A percentile compares a stretch with the other conserved stretches of the same genome.
Evolutionary conservation across 352 stramenopile species (phyloP).

Genomic region (Globisporangium camurandrum): DNA sequence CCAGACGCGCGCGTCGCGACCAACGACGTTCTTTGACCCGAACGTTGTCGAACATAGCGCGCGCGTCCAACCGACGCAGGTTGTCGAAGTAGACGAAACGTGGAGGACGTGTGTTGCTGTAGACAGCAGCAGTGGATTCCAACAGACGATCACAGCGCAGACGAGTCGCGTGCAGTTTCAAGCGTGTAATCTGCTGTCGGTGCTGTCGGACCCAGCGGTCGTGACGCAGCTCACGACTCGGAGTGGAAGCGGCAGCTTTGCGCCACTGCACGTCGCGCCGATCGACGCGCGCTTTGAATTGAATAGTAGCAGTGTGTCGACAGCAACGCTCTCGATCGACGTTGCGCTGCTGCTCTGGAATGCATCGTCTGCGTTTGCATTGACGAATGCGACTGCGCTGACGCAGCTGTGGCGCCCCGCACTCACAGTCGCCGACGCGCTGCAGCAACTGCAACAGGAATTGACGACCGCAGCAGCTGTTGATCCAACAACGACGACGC

Average conservation of each 20-base stretch:
- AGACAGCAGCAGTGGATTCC: too few relatives aligned
- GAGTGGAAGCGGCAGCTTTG: not conserved
- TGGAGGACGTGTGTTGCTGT: conserved; percentile 22
- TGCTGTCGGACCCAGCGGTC: conserved; percentile 19
- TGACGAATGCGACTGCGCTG: conserved; percentile 31
- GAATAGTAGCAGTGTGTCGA: conserved; percentile 21
- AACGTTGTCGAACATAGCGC: conserved; percentile 39
- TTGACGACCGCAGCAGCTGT: not conserved
- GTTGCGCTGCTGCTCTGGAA: conserved; percentile 30
- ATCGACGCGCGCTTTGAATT: conserved; percentile 48
- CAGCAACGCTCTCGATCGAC: conserved; percentile 23
- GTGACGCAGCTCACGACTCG: too few relatives aligned
- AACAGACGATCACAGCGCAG: conserved; percentile 17
- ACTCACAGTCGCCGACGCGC: conserved; percentile 10
- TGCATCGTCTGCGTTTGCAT: conserved; percentile 19
- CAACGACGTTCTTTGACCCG: conserved; percentile 33
- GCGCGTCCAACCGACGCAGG: conserved; percentile 27
- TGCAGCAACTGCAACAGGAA: not conserved
- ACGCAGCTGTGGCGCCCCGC: conserved; percentile 39
- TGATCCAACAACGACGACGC: not conserved
- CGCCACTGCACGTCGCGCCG: conserved; percentile 15
- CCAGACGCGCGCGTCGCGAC: conserved; percentile 33
- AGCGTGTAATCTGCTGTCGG: conserved; percentile 43
- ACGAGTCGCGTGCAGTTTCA: conserved; percentile 27
- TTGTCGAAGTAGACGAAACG: conserved; percentile 26